Evolutionary conservation across 768 basidiomycete genomes (phyloP).

Genomic region (Boletus sensibilis): DNA sequence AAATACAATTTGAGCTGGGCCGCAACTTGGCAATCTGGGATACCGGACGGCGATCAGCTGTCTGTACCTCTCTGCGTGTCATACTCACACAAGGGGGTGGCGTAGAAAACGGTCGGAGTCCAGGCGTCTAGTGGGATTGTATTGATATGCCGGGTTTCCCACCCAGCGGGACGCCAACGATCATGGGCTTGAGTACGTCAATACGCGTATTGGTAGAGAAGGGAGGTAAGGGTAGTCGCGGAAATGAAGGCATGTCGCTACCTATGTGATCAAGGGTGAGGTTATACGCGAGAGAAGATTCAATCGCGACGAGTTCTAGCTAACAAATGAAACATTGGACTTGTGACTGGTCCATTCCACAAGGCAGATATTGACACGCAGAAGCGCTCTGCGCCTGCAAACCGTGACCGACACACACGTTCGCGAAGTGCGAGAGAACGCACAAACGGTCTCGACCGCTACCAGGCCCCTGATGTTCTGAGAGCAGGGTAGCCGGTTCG

Average conservation of each 20-base stretch:
- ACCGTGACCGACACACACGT: background rate
- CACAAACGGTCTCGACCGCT: background rate
- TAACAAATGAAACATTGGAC: conserved; percentile 1
- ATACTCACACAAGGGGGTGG: conserved; percentile 22
- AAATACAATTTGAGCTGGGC: background rate
- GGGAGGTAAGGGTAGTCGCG: conserved; percentile 6
- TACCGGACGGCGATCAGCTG: conserved; percentile 30
- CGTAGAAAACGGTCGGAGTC: conserved; percentile 5
- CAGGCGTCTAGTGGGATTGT: background rate
- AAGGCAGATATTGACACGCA: conserved; percentile 1
- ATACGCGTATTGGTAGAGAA: background rate
- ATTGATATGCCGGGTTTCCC: conserved; percentile 9
- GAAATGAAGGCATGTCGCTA: conserved; percentile 24
- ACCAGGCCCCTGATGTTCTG: background rate
- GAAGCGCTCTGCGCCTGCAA: background rate
- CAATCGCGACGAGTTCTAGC: background rate
- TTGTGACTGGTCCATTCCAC: background rate
- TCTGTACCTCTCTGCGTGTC: conserved; percentile 19
- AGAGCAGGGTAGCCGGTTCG: conserved; percentile 3
- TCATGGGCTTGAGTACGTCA: conserved; percentile 18
- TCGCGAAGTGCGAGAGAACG: background rate
- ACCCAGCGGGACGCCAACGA: background rate
- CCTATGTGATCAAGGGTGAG: conserved; percentile 17
- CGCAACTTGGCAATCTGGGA: background rate
- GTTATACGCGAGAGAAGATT: conserved; percentile 12